phyloP scores from a whole-genome alignment of 1,284 basidiomycete species.

The Salmacisia buchloeana region DNA sequence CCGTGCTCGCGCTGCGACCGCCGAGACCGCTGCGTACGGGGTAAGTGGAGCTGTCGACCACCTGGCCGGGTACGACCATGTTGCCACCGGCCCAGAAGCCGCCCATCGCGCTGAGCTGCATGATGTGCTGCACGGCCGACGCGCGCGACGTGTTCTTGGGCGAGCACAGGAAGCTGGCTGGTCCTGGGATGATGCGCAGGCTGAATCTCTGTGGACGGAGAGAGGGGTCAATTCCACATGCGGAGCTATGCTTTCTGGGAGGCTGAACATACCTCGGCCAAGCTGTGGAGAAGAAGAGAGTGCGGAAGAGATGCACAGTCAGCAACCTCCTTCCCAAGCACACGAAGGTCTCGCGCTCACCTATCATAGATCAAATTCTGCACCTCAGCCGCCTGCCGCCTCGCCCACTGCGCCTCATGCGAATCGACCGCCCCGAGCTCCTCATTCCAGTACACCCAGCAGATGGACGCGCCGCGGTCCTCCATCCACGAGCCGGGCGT shows the following conservation, averaged over 20 bases:
- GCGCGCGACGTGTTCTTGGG: slow-evolving; percentile 77
- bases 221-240: slow-evolving; percentile 7
- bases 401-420: slow-evolving; percentile 68
- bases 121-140: slow-evolving; percentile 60
- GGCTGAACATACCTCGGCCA: background rate
- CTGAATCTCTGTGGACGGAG: slow-evolving; percentile 40
- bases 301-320: slow-evolving; percentile 69
- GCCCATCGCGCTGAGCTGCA: slow-evolving; percentile 27
- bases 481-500: slow-evolving; percentile 78
- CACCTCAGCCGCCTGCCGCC: slow-evolving; percentile 77
- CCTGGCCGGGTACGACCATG: background rate
- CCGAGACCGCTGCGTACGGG: background rate
- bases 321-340: slow-evolving; percentile 69
- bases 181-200: slow-evolving; percentile 41
- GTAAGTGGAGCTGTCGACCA: background rate
- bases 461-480: slow-evolving; percentile 73
- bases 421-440: slow-evolving; percentile 54
- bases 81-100: background rate
- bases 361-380: slow-evolving; percentile 70
- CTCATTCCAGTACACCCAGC: slow-evolving; percentile 73
- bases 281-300: slow-evolving; percentile 57
- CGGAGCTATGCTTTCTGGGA: background rate
- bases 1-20: background rate
- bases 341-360: background rate
- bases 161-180: slow-evolving; percentile 62